Base-by-base conservation (phyloP, 2,329 filamentous ascomycete genomes). In the Elsinoe perseae region DNA sequence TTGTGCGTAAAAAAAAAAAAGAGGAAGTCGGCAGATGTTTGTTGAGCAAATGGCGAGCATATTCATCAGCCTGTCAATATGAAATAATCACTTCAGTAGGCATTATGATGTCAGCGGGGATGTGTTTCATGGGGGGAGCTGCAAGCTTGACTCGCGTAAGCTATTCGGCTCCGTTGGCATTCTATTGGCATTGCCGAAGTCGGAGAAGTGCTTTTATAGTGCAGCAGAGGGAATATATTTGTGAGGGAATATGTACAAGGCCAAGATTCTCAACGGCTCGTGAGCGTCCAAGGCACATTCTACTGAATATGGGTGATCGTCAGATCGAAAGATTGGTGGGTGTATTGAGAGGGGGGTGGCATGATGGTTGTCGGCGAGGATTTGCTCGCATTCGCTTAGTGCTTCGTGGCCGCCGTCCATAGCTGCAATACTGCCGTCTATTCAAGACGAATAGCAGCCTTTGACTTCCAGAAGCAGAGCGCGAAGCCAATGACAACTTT, bases 391-490 rank as follows among this genome's bases (percentile, higher is more conserved):
- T n/a, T n/a, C n/a, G n/a, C n/a, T n/a, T n/a, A n/a, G n/a, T n/a
- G n/a, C n/a, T n/a, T n/a, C n/a, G n/a, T n/a, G n/a, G n/a, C n/a
- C n/a, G n/a, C n/a, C n/a, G n/a, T n/a, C n/a, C n/a, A n/a, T n/a
- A n/a, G n/a, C n/a, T n/a, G n/a, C n/a, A n/a, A n/a, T 27, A 10
- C 14, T 44, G 2, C 12, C 20, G 32, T n/a, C 9, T 44, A 44
- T 10, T 44, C 40, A 10, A 44, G 40, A 5, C 23, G 40, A 25
- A 44, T 44, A 27, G 40, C 20, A 4, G 40, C 40, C 9, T 44
- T 44, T 5, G 40, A 44, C 20, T 44, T 65, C 74, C 74, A 76
- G 23, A 73, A 64, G 2, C 69, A 50, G 72, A 73, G 76, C 1
- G 68, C 69, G 16, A 70, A 34, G 1, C 72, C 67, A 12, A 73